Conservation (phyloP, 306 rosid genomes). For the Vicia villosa region DNA sequence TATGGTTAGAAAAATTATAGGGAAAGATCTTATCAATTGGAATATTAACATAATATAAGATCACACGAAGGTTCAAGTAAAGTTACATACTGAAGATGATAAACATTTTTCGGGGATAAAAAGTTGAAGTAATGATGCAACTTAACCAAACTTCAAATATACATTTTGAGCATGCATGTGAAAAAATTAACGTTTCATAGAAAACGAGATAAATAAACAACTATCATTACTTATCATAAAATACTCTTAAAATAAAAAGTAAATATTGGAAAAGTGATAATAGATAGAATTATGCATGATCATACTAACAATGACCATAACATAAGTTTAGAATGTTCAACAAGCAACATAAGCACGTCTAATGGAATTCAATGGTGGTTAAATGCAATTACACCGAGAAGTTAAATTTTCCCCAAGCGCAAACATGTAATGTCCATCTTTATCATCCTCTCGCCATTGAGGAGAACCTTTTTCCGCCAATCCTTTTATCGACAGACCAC, state of each 20-base stretch:
- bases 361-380: background rate
- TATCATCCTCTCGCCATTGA: slow-evolving; percentile 26
- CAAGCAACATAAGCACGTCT: slow-evolving; percentile 5
- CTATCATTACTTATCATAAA: background rate
- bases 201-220: background rate
- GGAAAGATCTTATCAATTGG: background rate
- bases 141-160: background rate
- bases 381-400: slow-evolving; percentile 28
- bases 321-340: background rate
- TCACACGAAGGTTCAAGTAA: background rate
- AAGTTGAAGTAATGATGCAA: background rate
- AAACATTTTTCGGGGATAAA: background rate
- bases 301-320: background rate
- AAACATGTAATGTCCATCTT: slow-evolving; percentile 30
- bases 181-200: background rate
- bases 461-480: slow-evolving; percentile 15
- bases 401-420: slow-evolving; percentile 25
- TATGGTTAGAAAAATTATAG: background rate
- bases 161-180: background rate
- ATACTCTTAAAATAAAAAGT: background rate
- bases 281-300: background rate
- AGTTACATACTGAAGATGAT: background rate
- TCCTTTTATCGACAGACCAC: slow-evolving; percentile 5
- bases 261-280: background rate
- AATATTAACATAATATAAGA: background rate